Evolutionary conservation across 2,329 filamentous ascomycete species (phyloP), one percentile per base, ranked within the genome.

Genomic region (Trichoderma asperellum): DNA sequence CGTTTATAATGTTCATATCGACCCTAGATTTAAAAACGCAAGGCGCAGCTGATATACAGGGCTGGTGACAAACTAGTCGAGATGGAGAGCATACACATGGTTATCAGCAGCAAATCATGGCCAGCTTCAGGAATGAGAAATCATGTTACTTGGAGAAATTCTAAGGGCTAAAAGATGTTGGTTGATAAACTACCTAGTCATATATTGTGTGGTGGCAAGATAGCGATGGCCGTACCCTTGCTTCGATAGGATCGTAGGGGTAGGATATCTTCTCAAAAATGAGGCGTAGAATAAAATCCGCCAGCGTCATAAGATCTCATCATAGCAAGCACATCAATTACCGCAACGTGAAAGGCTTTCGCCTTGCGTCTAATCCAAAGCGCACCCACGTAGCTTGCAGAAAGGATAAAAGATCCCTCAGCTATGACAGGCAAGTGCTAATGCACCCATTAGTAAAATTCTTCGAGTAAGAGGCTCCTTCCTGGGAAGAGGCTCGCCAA

Each of bases 1-100:
- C 83, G 84, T 70, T 78, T 89, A 73, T 69, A 35, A 65, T 16
- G 29, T n/a, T 32, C 47, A 18, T 27, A 18, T 27, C 18, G 16
- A 5, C 14, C 5, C 47, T n/a, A 37, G 18, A 6, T 14, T 18
- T 18, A 7, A 11, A 47, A 1, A 5, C 18, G 18, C 4, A 14
- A 37, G n/a, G 10, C 16, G 18, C 14, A 35, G 7, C 24, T 35
- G n/a, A 47, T 18, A 18, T 10, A 2, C 0, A 12, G 8, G 49
- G 14, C 34, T 11, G 6, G 27, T 56, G 21, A 5, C 21, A 57
- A 29, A 16, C n/a, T 5, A 49, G 2, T 27, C 5, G 29, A 49
- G n/a, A 32, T 64, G 11, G 10, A 57, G 43, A 43, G 21, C 18
- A 16, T 40, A 47, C 29, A 12, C 14, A 52, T 21, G 27, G 32